Evolutionary conservation across 2,329 filamentous ascomycete species (phyloP).

Genomic region (Aspergillus ruber): DNA sequence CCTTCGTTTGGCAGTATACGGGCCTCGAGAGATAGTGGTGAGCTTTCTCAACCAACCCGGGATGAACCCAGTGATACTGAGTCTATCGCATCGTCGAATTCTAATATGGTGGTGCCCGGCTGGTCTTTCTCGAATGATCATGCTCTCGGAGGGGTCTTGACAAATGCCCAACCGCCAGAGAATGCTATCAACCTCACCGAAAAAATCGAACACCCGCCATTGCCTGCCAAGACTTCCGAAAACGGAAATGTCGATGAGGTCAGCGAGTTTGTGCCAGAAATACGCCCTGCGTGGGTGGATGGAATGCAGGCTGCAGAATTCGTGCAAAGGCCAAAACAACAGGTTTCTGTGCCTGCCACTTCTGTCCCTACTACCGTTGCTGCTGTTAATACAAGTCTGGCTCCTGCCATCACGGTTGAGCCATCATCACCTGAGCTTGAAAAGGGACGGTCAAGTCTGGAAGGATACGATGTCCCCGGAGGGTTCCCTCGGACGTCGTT

Average conservation of each 20-base stretch:
- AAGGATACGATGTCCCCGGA: constrained; percentile 52
- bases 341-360: background rate
- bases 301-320: background rate
- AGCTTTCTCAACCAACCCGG: constrained; percentile 9
- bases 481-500: constrained; percentile 45
- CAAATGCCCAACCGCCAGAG: constrained; percentile 26
- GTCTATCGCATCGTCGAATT: constrained; percentile 36
- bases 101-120: constrained; percentile 32
- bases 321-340: background rate
- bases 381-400: constrained; percentile 5
- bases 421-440: constrained; percentile 43
- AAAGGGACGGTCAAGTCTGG: constrained; percentile 28
- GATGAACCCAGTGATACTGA: constrained; percentile 25
- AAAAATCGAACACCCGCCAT: constrained; percentile 2
- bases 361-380: constrained; percentile 1
- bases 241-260: background rate
- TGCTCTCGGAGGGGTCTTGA: constrained; percentile 45
- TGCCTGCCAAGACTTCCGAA: background rate
- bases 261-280: background rate
- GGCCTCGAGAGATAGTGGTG: constrained; percentile 32
- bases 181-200: constrained; percentile 1
- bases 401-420: constrained; percentile 41
- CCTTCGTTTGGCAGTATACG: constrained; percentile 60
- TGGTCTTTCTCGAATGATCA: constrained; percentile 47
- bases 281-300: background rate